Conservation (phyloP, 116 monocot species). For the Cymodocea nodosa region DNA sequence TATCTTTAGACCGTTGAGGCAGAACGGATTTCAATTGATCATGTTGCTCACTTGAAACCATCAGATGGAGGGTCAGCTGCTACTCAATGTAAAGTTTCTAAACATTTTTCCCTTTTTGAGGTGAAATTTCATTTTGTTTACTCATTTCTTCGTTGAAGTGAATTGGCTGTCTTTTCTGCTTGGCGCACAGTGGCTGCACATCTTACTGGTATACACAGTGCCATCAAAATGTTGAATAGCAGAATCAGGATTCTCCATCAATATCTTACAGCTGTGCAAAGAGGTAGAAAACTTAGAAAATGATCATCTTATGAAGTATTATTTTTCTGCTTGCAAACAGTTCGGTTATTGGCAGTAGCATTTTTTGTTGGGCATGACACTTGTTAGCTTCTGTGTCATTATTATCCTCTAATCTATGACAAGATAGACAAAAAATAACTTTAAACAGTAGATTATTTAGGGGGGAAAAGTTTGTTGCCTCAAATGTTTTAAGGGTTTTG, state of each 20-base stretch:
- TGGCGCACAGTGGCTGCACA: conserved; percentile 86
- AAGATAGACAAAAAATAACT: no score
- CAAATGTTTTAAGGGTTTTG: no score
- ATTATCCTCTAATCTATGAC: no score
- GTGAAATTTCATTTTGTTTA: not conserved
- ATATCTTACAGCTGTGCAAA: conserved; percentile 83
- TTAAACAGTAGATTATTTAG: no score
- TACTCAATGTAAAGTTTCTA: conserved; percentile 64
- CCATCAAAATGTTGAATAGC: conserved; percentile 94
- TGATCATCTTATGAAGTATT: not conserved
- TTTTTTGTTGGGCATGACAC: not conserved
- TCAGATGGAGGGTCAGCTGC: conserved; percentile 99
- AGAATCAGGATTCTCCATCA: conserved; percentile 29
- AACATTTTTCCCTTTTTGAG: not conserved
- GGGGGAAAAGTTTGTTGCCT: no score
- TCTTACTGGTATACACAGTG: conserved; percentile 98
- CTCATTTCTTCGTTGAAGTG: not conserved
- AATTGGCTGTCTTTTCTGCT: not conserved
- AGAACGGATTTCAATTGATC: conserved; percentile 96
- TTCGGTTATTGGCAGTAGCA: not conserved
- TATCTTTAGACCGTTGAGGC: conserved; percentile 88
- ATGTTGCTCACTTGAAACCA: conserved; percentile 99
- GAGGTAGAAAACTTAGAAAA: conserved; percentile 31
- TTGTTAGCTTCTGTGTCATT: no score
- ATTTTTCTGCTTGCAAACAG: not conserved